phyloP scores from a whole-genome alignment of 345 rosid genomes.

The Corchorus olitorius region DNA sequence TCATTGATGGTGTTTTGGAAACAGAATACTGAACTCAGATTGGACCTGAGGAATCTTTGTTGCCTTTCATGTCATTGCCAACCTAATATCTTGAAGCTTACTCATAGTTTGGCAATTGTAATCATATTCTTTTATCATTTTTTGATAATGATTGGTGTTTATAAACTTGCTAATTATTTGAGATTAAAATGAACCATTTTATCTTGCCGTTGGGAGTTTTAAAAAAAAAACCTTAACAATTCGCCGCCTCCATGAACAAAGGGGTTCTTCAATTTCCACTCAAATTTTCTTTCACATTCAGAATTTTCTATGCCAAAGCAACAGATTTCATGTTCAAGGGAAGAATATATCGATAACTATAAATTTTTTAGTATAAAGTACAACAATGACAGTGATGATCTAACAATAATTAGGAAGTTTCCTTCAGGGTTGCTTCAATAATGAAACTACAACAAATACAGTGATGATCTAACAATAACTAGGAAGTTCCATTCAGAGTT shows the following conservation, averaged over 20 bases:
- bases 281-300: background rate
- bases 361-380: background rate
- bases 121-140: background rate
- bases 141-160: background rate
- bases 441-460: background rate
- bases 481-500: background rate
- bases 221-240: no score
- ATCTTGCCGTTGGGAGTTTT: background rate
- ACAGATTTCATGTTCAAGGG: background rate
- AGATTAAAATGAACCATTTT: background rate
- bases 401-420: background rate
- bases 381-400: background rate
- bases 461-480: background rate
- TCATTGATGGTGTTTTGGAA: conserved; percentile 78
- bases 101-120: conserved; percentile 10
- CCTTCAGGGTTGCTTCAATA: background rate
- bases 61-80: background rate
- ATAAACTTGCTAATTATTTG: background rate
- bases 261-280: background rate
- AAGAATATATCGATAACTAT: background rate
- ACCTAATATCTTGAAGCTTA: background rate
- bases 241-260: background rate
- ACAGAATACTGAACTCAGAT: conserved; percentile 56
- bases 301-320: background rate
- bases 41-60: background rate